phyloP scores from a whole-genome alignment of 2,329 filamentous ascomycete genomes.

The Tolypocladium nubicola region DNA sequence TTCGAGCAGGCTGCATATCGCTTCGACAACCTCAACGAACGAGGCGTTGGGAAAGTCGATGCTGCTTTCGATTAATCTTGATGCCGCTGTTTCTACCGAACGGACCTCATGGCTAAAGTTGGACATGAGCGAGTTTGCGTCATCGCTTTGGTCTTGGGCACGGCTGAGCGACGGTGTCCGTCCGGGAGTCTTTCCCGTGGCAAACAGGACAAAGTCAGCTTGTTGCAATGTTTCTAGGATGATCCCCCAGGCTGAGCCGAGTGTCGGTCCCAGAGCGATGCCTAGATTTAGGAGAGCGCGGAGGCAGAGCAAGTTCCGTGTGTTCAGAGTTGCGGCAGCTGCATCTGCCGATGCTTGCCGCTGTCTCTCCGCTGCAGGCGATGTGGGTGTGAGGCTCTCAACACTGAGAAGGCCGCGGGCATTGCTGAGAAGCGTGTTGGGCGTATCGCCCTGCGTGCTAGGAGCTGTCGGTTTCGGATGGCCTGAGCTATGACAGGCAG shows the following conservation, averaged over 20 bases:
- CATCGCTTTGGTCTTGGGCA: slow-evolving; percentile 38
- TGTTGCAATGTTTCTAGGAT: slow-evolving; percentile 87
- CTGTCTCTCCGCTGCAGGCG: slow-evolving; percentile 45
- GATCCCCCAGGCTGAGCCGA: slow-evolving; percentile 80
- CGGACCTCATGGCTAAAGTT: slow-evolving; percentile 74
- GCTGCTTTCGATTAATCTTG: slow-evolving; percentile 82
- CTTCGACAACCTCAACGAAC: slow-evolving; percentile 66
- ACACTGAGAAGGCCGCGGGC: slow-evolving; percentile 64
- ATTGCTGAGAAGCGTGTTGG: slow-evolving; percentile 55
- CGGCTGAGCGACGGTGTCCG: slow-evolving; percentile 38
- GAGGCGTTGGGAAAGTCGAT: slow-evolving; percentile 77
- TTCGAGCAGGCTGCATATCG: slow-evolving; percentile 62
- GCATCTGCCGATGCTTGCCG: slow-evolving; percentile 50
- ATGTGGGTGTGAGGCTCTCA: slow-evolving; percentile 53
- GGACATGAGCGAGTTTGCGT: slow-evolving; percentile 39
- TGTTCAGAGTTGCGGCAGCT: slow-evolving; percentile 54
- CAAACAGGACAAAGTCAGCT: slow-evolving; percentile 76
- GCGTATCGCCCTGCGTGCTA: slow-evolving; percentile 35
- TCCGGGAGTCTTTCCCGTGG: slow-evolving; percentile 44
- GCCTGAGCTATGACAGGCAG: slow-evolving; percentile 44
- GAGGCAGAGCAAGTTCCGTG: slow-evolving; percentile 81
- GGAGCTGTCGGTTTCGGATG: slow-evolving; percentile 30
- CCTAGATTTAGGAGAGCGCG: slow-evolving; percentile 89
- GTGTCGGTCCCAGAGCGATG: slow-evolving; percentile 82
- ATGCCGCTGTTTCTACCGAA: slow-evolving; percentile 80